phyloP scores from a whole-genome alignment of 306 rosid genomes.

The Clitoria ternatea region DNA sequence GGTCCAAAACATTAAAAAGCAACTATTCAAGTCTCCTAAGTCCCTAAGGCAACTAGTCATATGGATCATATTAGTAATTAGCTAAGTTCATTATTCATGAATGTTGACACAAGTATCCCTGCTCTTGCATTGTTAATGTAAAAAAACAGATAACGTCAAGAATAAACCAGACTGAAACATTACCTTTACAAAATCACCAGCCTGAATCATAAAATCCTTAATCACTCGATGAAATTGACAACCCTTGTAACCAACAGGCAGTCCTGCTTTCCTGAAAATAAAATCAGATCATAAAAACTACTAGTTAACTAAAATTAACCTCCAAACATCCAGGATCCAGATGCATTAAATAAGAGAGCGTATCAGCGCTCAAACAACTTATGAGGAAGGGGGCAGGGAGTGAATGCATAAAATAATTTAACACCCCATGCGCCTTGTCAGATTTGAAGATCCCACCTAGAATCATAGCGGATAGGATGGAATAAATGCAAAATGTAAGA shows the following conservation, averaged over 20 bases:
- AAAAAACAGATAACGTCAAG: constrained; percentile 7
- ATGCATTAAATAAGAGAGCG: background rate
- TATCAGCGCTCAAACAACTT: background rate
- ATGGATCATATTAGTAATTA: background rate
- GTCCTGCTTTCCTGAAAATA: constrained; percentile 77
- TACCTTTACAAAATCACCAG: constrained; percentile 93
- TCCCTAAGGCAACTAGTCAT: no score
- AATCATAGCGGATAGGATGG: background rate
- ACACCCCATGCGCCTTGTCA: background rate
- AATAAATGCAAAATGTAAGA: background rate
- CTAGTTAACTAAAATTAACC: background rate
- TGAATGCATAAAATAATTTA: background rate
- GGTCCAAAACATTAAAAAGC: no score
- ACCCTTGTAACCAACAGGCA: constrained; percentile 92
- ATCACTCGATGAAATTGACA: constrained; percentile 96
- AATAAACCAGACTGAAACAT: background rate
- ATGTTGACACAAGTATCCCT: constrained; percentile 1
- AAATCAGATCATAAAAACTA: constrained; percentile 2
- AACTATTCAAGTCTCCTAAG: no score
- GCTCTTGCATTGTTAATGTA: background rate
- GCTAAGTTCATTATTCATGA: background rate
- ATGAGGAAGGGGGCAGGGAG: background rate
- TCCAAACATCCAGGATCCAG: background rate
- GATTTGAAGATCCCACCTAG: background rate
- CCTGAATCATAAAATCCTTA: constrained; percentile 97